A percentile compares a stretch with the other conserved stretches of the same genome.
phyloP scores from a whole-genome alignment of 192 early-diverging fungal species.

The Coemansia reversa region DNA sequence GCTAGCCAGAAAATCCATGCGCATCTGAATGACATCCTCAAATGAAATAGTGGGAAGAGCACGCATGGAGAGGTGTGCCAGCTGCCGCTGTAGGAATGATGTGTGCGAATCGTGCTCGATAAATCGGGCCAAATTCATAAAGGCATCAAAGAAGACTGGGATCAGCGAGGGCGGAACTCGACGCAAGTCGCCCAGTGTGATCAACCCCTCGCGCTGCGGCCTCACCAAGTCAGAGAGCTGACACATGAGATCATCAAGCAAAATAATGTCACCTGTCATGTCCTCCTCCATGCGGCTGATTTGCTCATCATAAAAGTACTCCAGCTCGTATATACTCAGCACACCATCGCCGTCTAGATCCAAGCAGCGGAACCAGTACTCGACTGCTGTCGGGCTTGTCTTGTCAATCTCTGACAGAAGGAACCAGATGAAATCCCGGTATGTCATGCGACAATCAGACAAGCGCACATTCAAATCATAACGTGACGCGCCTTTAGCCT shows the following conservation, averaged over 20 bases:
- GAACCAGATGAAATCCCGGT: conserved; percentile 86
- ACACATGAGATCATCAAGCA: conserved; percentile 55
- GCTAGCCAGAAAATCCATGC: conserved; percentile 49
- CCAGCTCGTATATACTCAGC: conserved; percentile 80
- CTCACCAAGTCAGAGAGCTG: conserved; percentile 53
- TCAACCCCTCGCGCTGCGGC: conserved; percentile 40
- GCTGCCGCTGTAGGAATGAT: conserved; percentile 51
- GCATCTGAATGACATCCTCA: conserved; percentile 46
- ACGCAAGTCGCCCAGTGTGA: conserved; percentile 53
- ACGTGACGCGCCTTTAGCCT: conserved; percentile 22
- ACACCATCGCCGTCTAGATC: conserved; percentile 89
- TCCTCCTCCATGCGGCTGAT: conserved; percentile 62
- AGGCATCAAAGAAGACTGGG: conserved; percentile 54
- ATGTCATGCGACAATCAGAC: conserved; percentile 66
- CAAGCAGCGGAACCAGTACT: conserved; percentile 92
- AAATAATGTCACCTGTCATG: conserved; percentile 49
- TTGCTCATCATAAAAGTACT: conserved; percentile 86
- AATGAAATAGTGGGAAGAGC: conserved; percentile 42
- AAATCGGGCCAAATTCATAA: conserved; percentile 53
- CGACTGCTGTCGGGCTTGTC: conserved; percentile 59
- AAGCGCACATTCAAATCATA: conserved; percentile 45
- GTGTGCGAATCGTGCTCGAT: conserved; percentile 53
- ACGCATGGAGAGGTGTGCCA: conserved; percentile 49
- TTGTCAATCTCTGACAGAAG: conserved; percentile 82
- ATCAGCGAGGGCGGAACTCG: conserved; percentile 27